phyloP scores from a whole-genome alignment of 2,329 filamentous ascomycete species.

The Xylariaceae sp. region DNA sequence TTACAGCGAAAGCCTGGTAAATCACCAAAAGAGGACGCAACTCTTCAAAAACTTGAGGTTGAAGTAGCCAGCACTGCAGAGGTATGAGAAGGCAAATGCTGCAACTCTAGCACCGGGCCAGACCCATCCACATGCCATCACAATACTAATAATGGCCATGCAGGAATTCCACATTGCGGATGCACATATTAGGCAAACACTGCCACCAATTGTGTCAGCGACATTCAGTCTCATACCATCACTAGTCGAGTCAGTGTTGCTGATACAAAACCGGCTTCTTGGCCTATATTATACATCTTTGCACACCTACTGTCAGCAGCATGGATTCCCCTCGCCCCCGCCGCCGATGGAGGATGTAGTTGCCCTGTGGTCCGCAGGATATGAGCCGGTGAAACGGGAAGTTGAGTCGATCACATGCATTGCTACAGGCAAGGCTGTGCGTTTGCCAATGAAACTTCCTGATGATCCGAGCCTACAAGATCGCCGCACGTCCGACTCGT shows the following conservation, averaged over 20 bases:
- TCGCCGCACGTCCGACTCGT: slow-evolving; percentile 27
- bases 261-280: slow-evolving; percentile 74
- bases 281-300: slow-evolving; percentile 76
- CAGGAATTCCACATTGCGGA: slow-evolving; percentile 74
- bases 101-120: neutral
- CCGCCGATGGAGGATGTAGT: slow-evolving; percentile 72
- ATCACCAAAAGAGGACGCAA: slow-evolving; percentile 69
- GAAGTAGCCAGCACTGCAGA: slow-evolving; percentile 66
- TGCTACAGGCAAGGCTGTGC: slow-evolving; percentile 63
- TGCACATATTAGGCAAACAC: slow-evolving; percentile 65
- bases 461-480: slow-evolving; percentile 30
- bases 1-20: slow-evolving; percentile 68
- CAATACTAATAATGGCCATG: slow-evolving; percentile 13
- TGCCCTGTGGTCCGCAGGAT: slow-evolving; percentile 61
- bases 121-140: neutral
- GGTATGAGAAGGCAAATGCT: slow-evolving; percentile 37
- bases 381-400: slow-evolving; percentile 62
- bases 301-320: slow-evolving; percentile 68
- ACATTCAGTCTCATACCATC: slow-evolving; percentile 73
- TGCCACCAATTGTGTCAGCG: slow-evolving; percentile 69
- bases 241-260: slow-evolving; percentile 66
- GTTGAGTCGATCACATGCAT: slow-evolving; percentile 65
- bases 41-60: slow-evolving; percentile 67
- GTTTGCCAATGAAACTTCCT: slow-evolving; percentile 42
- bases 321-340: slow-evolving; percentile 67